Evolutionary conservation across 2,329 filamentous ascomycete species (phyloP).

Genomic region (Penicillium fuscoglaucum): DNA sequence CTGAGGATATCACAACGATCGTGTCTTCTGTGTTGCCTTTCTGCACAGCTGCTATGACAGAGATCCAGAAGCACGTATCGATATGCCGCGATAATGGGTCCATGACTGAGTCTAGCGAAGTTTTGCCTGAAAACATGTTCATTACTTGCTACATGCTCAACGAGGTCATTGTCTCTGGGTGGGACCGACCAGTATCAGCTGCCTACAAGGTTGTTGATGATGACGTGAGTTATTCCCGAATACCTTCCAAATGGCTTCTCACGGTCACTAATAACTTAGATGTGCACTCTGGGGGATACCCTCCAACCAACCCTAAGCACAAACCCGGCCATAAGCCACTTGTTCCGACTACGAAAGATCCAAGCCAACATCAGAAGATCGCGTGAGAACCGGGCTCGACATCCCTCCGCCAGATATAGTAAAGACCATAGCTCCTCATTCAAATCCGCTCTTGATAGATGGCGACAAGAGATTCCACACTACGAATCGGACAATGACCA

Average conservation of each 20-base stretch:
- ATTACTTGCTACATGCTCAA: slow-evolving; percentile 34
- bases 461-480: slow-evolving; percentile 31
- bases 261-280: slow-evolving; percentile 14
- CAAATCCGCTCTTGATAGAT: slow-evolving; percentile 27
- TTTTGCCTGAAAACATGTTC: slow-evolving; percentile 28
- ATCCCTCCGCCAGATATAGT: slow-evolving; percentile 11
- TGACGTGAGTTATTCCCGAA: slow-evolving; percentile 20
- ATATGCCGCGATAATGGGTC: slow-evolving; percentile 11
- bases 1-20: slow-evolving; percentile 27
- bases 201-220: slow-evolving; percentile 29
- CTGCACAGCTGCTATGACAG: slow-evolving; percentile 29
- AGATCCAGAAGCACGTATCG: slow-evolving; percentile 24
- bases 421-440: slow-evolving; percentile 19
- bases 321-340: slow-evolving; percentile 25
- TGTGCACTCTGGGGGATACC: slow-evolving; percentile 25
- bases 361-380: slow-evolving; percentile 30
- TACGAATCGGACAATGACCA: slow-evolving; percentile 26
- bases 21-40: slow-evolving; percentile 32
- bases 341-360: slow-evolving; percentile 30
- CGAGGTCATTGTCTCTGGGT: slow-evolving; percentile 30
- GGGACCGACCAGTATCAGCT: slow-evolving; percentile 30
- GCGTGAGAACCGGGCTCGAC: slow-evolving; percentile 14
- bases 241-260: too few species aligned
- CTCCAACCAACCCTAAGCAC: slow-evolving; percentile 23
- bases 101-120: slow-evolving; percentile 13